These are phyloP conservation scores for Magnusiomyces suaveolens DNA, from an alignment of 1,139 yeast genomes.

Conservation along the genomic window DNA sequence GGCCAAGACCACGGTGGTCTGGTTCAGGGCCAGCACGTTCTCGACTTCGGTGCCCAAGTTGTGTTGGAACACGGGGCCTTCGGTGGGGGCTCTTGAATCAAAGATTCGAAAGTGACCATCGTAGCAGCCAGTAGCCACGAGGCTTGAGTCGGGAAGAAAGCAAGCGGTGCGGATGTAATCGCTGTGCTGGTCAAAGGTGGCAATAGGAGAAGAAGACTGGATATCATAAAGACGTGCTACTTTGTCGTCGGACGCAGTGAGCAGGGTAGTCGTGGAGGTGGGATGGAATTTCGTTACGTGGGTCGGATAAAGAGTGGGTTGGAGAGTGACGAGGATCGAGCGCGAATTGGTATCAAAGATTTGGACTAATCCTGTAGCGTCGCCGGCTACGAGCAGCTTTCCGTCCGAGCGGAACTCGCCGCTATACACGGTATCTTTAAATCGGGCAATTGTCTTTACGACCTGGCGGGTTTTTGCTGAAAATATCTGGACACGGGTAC, in stretches of 20 bases:
- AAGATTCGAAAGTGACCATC: conserved; percentile 82
- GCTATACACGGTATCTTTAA: conserved; percentile 80
- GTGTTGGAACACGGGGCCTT: conserved; percentile 40
- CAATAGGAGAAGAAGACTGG: conserved; percentile 59
- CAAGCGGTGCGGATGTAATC: conserved; percentile 83
- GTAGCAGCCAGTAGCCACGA: conserved; percentile 87
- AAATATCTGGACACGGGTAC: conserved; percentile 84
- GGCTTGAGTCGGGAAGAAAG: conserved; percentile 66
- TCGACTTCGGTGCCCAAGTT: conserved; percentile 76
- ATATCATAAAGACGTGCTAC: conserved; percentile 82
- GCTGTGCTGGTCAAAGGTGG: conserved; percentile 63
- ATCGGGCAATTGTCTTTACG: conserved; percentile 76
- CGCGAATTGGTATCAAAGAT: conserved; percentile 78
- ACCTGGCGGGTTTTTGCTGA: conserved; percentile 91
- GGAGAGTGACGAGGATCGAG: conserved; percentile 65
- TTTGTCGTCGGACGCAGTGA: conserved; percentile 89
- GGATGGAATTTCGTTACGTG: conserved; percentile 94
- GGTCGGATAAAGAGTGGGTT: conserved; percentile 78
- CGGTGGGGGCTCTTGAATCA: conserved; percentile 58
- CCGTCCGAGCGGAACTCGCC: conserved; percentile 83
- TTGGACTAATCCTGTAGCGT: conserved; percentile 79
- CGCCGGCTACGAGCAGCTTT: conserved; percentile 74
- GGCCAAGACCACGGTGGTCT: conserved; percentile 78
- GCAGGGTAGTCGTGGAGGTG: conserved; percentile 53
- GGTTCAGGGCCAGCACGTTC: conserved; percentile 68